Evolutionary conservation across 768 basidiomycete genomes (phyloP).

Genomic region (Sarcodon aspratus): DNA sequence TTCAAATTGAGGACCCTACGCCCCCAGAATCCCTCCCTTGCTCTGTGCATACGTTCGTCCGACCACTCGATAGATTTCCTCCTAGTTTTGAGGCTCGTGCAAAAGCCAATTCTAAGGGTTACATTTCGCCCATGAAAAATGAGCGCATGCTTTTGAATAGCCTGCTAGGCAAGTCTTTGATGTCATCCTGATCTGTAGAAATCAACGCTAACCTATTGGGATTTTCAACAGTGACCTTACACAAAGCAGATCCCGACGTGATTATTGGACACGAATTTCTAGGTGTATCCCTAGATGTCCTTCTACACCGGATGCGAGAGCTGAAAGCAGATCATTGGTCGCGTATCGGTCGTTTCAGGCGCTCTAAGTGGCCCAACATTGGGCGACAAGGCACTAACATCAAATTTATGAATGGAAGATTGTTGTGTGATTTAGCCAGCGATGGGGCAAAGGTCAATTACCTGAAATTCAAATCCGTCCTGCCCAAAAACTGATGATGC

Average conservation of each 20-base stretch:
- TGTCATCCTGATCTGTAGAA: background rate
- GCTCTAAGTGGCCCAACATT: slow-evolving; percentile 72
- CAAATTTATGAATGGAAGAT: slow-evolving; percentile 70
- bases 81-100: slow-evolving; percentile 68
- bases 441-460: slow-evolving; percentile 79
- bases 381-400: slow-evolving; percentile 79
- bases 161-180: slow-evolving; percentile 46
- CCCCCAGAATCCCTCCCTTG: slow-evolving; percentile 83
- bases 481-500: background rate
- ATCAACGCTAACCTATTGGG: slow-evolving; percentile 1
- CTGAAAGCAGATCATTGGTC: slow-evolving; percentile 92
- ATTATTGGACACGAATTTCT: slow-evolving; percentile 93
- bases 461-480: background rate
- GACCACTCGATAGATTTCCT: slow-evolving; percentile 84
- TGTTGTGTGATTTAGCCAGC: slow-evolving; percentile 88
- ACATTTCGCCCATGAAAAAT: slow-evolving; percentile 63
- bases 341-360: slow-evolving; percentile 79
- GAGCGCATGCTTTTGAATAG: slow-evolving; percentile 81
- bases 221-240: slow-evolving; percentile 43
- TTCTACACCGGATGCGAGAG: slow-evolving; percentile 85
- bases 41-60: slow-evolving; percentile 76
- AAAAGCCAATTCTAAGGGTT: slow-evolving; percentile 49
- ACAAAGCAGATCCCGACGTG: slow-evolving; percentile 88
- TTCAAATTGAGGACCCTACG: slow-evolving; percentile 82
- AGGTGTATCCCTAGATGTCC: slow-evolving; percentile 79